Base-by-base conservation (phyloP, 768 basidiomycete species). In the Hygrocybe coccinea region DNA sequence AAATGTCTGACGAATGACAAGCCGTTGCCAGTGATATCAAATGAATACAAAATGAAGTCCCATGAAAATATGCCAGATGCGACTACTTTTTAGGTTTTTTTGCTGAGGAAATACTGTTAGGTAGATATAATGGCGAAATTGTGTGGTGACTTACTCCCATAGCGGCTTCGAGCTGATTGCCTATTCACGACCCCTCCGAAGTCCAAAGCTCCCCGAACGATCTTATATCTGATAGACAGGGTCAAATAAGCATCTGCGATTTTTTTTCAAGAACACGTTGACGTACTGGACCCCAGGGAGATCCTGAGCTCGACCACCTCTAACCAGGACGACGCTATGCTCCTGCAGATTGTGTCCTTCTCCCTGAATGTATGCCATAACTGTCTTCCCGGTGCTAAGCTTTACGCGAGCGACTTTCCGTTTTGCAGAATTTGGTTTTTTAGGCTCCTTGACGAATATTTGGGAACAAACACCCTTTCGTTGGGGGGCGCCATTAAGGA, bases 341-440 rank as follows among this genome's bases (percentile, higher is more conserved):
- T 98, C 97, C 74, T 98, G 97, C 64, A 98, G 71, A 67, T 97
- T 97, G 69, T 98, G 95, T 0, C 97, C 97, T 67, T 98, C 97
- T 63, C 97, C 97, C 44, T 88, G 90, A 56, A 98, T 92, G 69
- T 97, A 98, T 14, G 93, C 94, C 77, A 89, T 89, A 59, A 94
- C 79, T 41, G 85, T 86, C 69, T 89, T 86, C 49, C 97, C 97
- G 11, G 86, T 93, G 19, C 86, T 81, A 54, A 99, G 77, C 75
- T 95, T 95, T 62, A 99, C 86, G 64, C 91, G 81, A 43, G 94
- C 94, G 55, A 98, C 91, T 75, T 97, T 98, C 58, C 97, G 91
- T 67, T 97, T 93, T 36, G 95, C 95, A 10, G 95, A 98, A 72
- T 99, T 99, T 59, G 97, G 97, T 67, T 99, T 99, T 78, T 93